These are phyloP conservation scores for Cyclanthera cordifolia DNA, from an alignment of 306 rosid species.

Conservation along the genomic window DNA sequence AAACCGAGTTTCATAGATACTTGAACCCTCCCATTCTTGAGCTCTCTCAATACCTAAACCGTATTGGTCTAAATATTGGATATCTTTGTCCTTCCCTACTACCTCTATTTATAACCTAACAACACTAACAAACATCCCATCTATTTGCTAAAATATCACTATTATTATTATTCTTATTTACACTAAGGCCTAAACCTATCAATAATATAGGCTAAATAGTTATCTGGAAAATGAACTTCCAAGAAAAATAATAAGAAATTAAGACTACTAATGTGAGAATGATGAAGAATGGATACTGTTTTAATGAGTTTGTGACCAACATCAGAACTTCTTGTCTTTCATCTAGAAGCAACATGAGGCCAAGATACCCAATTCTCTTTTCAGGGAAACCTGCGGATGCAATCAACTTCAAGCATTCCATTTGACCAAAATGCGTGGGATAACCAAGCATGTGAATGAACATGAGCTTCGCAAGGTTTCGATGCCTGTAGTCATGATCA, in stretches of 20 bases:
- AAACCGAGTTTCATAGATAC: too few relatives aligned
- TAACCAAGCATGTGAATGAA: conserved; percentile 99
- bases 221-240: conserved; percentile 2
- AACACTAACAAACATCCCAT: too few relatives aligned
- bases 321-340: conserved; percentile 99
- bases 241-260: background rate
- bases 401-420: conserved; percentile 94
- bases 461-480: conserved; percentile 97
- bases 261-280: background rate
- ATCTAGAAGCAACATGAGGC: conserved; percentile 98
- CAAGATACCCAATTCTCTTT: conserved; percentile 98
- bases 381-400: conserved; percentile 96
- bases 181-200: too few relatives aligned
- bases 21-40: too few relatives aligned
- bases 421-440: conserved; percentile 99
- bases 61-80: too few relatives aligned
- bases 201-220: background rate
- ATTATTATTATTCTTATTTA: too few relatives aligned
- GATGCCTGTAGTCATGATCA: conserved; percentile 74
- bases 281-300: conserved; percentile 78
- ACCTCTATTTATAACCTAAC: too few relatives aligned
- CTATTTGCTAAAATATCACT: too few relatives aligned
- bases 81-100: too few relatives aligned
- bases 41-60: too few relatives aligned
- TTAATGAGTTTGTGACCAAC: conserved; percentile 94